Percentiles rank a stretch among this genome's conserved stretches.
Conservation (phyloP, 2,329 filamentous ascomycete genomes). For the Cercospora sp. region DNA sequence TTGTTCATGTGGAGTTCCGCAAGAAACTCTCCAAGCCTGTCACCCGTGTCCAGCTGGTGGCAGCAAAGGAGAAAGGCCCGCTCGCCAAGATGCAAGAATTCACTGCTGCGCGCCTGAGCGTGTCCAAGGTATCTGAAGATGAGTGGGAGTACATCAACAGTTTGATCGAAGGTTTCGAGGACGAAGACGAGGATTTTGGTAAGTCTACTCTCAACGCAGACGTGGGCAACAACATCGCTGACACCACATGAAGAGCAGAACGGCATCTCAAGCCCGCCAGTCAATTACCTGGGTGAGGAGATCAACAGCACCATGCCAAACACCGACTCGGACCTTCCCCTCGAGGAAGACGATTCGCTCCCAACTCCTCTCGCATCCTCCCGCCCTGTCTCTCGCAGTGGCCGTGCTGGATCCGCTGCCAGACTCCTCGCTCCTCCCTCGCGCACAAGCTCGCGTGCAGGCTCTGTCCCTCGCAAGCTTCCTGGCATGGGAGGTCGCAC, state of each 20-base stretch:
- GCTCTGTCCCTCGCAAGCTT: constrained; percentile 12
- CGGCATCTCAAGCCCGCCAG: neutral
- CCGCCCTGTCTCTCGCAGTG: constrained; percentile 21
- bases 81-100: constrained; percentile 72
- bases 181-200: constrained; percentile 15
- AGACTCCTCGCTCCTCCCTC: constrained; percentile 8
- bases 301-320: constrained; percentile 7
- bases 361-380: constrained; percentile 11
- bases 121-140: constrained; percentile 63
- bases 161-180: constrained; percentile 32
- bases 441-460: constrained; percentile 19
- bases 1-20: constrained; percentile 85
- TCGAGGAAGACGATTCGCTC: constrained; percentile 13
- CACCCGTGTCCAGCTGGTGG: constrained; percentile 68
- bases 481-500: constrained; percentile 16
- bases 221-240: constrained; percentile 1
- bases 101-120: constrained; percentile 78
- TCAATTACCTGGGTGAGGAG: neutral
- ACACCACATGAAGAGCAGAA: neutral
- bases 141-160: constrained; percentile 65
- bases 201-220: neutral
- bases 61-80: constrained; percentile 56
- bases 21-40: constrained; percentile 76
- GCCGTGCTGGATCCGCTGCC: constrained; percentile 15
- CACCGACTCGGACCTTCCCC: constrained; percentile 20